Evolutionary conservation across 2,329 filamentous ascomycete species (phyloP).

Genomic region (Pleomassaria siparia): DNA sequence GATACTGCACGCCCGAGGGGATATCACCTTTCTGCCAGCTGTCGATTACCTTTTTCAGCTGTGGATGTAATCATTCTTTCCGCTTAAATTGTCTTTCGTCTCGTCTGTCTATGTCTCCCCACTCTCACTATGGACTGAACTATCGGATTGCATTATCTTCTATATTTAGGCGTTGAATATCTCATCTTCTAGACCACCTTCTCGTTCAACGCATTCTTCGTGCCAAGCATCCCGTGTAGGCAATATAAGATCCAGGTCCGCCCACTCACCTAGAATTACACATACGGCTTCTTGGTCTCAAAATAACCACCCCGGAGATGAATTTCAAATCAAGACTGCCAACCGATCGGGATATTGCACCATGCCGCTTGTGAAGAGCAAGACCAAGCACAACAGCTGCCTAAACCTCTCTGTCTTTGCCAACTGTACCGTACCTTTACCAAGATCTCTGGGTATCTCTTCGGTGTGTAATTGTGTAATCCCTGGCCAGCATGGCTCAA

Average conservation of each 20-base stretch:
- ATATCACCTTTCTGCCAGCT: conserved; percentile 6
- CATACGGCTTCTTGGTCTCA: conserved; percentile 12
- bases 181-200: conserved; percentile 8
- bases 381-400: too few species aligned
- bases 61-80: conserved; percentile 11
- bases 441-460: too few species aligned
- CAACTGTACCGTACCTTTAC: too few species aligned
- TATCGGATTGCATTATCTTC: conserved; percentile 1
- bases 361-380: too few species aligned
- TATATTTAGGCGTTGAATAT: conserved; percentile 14
- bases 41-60: conserved; percentile 6
- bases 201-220: conserved; percentile 8
- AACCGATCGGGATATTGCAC: conserved; percentile 9
- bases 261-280: conserved; percentile 13
- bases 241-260: conserved; percentile 11
- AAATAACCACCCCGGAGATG: conserved; percentile 20
- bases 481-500: conserved; percentile 8
- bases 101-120: conserved; percentile 1
- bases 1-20: conserved; percentile 4
- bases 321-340: conserved; percentile 10
- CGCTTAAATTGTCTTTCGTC: conserved; percentile 7
- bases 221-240: conserved; percentile 1
- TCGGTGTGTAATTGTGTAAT: too few species aligned
- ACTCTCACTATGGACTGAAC: conserved; percentile 5
- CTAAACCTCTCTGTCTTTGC: too few species aligned